These are phyloP conservation scores for Leucocoprinus leucothites DNA, from an alignment of 768 basidiomycete genomes.

Conservation along the genomic window DNA sequence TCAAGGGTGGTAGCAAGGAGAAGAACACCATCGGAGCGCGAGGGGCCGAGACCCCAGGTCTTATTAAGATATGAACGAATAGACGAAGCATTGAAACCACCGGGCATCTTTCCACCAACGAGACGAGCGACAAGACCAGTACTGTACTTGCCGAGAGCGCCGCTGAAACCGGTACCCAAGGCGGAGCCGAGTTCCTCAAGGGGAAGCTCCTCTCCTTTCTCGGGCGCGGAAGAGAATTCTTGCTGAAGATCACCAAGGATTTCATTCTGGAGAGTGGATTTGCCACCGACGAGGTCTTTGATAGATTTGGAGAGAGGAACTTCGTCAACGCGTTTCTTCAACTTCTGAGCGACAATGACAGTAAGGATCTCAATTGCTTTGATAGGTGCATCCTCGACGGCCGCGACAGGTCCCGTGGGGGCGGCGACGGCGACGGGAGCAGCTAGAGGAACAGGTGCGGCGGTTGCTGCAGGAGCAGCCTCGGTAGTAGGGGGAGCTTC, in stretches of 20 bases:
- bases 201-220: constrained; percentile 97
- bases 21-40: constrained; percentile 86
- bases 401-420: constrained; percentile 59
- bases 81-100: constrained; percentile 92
- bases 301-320: constrained; percentile 90
- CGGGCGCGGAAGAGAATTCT: constrained; percentile 92
- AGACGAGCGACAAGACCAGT: constrained; percentile 87
- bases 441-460: constrained; percentile 38
- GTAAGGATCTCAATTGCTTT: constrained; percentile 87
- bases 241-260: constrained; percentile 95
- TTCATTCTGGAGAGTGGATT: constrained; percentile 98
- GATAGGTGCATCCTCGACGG: constrained; percentile 87
- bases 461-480: constrained; percentile 30
- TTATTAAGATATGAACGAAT: constrained; percentile 89
- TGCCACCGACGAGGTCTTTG: constrained; percentile 98
- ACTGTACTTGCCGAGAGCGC: constrained; percentile 92
- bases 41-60: constrained; percentile 92
- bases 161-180: constrained; percentile 75
- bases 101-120: constrained; percentile 96
- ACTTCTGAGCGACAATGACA: constrained; percentile 92
- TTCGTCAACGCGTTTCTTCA: constrained; percentile 93
- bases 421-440: constrained; percentile 39
- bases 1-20: constrained; percentile 91
- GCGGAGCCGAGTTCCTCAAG: constrained; percentile 93
- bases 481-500: constrained; percentile 25